Percentiles rank a stretch among this genome's conserved stretches.
These are phyloP conservation scores for Tetrahymena borealis DNA, from an alignment of 73 alveolate species.

Conservation along the genomic window DNA sequence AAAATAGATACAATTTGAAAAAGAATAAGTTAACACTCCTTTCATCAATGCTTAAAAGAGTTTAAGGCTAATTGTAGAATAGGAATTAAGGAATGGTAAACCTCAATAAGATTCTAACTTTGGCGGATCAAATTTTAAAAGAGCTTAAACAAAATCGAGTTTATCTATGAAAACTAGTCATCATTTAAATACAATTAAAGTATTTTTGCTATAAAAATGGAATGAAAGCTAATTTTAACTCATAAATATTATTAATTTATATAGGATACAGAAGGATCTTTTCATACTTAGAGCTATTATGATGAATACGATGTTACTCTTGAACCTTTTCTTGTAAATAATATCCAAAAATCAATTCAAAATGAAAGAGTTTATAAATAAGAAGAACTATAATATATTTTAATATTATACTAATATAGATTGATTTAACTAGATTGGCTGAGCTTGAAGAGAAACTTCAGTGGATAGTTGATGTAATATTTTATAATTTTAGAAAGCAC, in stretches of 20 bases:
- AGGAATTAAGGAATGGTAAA: not conserved
- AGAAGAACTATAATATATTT: not conserved
- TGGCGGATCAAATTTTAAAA: not conserved
- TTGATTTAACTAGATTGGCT: not conserved
- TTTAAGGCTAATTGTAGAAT: not conserved
- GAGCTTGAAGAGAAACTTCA: not conserved
- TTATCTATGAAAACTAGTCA: not conserved
- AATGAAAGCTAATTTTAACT: not conserved
- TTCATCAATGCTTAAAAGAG: not conserved
- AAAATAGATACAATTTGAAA: not conserved
- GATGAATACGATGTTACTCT: not conserved
- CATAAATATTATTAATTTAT: not conserved
- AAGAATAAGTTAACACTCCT: not conserved
- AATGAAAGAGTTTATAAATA: no score
- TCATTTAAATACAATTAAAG: not conserved
- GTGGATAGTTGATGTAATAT: not conserved
- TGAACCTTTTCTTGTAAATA: not conserved
- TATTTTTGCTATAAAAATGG: not conserved
- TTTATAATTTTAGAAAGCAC: not conserved
- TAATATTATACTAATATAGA: not conserved
- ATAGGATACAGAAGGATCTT: not conserved
- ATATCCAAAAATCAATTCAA: no score
- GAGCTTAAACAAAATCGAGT: not conserved
- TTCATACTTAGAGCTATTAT: not conserved
- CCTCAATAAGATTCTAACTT: not conserved